Conservation (phyloP, 257 asterid species). For the Dorcoceras hygrometricum region DNA sequence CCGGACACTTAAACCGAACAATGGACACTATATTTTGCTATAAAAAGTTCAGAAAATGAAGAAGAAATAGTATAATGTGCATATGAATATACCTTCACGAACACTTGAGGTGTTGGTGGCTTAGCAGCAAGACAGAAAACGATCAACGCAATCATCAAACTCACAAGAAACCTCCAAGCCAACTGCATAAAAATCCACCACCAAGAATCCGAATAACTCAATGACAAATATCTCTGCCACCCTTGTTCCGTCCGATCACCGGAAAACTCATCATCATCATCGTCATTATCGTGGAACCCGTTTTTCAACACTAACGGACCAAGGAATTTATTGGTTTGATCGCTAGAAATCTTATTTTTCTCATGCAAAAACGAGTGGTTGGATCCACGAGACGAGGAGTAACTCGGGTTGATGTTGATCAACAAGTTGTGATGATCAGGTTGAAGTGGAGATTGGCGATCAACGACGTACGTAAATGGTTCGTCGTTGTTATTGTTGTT, state of each 20-base stretch:
- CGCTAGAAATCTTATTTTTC: constrained; percentile 26
- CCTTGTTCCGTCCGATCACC: constrained; percentile 7
- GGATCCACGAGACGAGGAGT: constrained; percentile 64
- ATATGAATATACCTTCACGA: constrained; percentile 45
- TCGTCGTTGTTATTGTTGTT: constrained; percentile 11
- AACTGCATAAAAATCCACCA: constrained; percentile 64
- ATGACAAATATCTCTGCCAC: constrained; percentile 45
- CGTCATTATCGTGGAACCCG: not conserved
- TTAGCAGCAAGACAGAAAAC: constrained; percentile 64
- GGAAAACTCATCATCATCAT: constrained; percentile 8
- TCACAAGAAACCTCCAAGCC: constrained; percentile 63
- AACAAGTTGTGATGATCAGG: constrained; percentile 21
- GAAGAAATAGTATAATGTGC: too few species aligned
- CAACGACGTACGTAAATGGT: not conserved
- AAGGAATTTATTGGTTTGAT: constrained; percentile 14
- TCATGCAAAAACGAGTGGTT: constrained; percentile 38
- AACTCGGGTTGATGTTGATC: constrained; percentile 33
- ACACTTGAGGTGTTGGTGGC: constrained; percentile 60
- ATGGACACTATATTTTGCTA: too few species aligned
- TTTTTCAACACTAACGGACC: not conserved
- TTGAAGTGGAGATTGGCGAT: constrained; percentile 21
- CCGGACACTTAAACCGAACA: too few species aligned
- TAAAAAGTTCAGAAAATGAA: too few species aligned
- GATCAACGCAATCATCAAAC: constrained; percentile 48
- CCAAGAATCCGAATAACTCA: constrained; percentile 45